These are phyloP conservation scores for Fusarium multiceps DNA, from an alignment of 2,329 filamentous ascomycete genomes.

Conservation along the genomic window DNA sequence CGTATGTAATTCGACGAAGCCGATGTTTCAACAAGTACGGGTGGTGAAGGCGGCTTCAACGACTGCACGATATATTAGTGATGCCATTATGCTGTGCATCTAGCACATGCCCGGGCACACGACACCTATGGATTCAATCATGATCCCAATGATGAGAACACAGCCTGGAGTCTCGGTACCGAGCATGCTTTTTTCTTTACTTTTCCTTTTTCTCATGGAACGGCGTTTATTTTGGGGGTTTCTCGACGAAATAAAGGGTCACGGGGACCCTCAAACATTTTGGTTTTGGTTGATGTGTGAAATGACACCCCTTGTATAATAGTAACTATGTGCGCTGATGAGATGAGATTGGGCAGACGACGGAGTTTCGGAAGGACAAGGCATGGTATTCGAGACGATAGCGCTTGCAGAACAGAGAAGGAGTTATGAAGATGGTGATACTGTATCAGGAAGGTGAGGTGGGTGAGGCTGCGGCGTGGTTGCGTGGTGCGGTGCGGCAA, in stretches of 20 bases:
- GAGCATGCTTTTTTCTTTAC: slow-evolving; percentile 29
- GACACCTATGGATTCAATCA: slow-evolving; percentile 15
- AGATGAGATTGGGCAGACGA: slow-evolving; percentile 11
- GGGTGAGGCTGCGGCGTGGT: neutral
- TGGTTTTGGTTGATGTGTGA: slow-evolving; percentile 30
- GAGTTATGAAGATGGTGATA: neutral
- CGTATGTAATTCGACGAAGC: slow-evolving; percentile 22
- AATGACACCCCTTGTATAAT: slow-evolving; percentile 41
- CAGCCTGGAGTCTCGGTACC: slow-evolving; percentile 40
- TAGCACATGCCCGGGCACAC: slow-evolving; percentile 6
- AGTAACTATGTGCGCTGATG: slow-evolving; percentile 12
- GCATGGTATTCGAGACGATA: slow-evolving; percentile 10
- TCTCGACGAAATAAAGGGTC: slow-evolving; percentile 8
- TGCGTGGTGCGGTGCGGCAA: neutral
- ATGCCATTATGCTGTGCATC: neutral
- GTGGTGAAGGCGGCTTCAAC: slow-evolving; percentile 20
- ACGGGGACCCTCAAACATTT: slow-evolving; percentile 11
- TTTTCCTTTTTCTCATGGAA: slow-evolving; percentile 27
- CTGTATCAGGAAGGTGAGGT: slow-evolving; percentile 17
- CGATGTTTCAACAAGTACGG: slow-evolving; percentile 20
- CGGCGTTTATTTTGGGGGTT: slow-evolving; percentile 42
- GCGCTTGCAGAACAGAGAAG: slow-evolving; percentile 6
- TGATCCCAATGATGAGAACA: slow-evolving; percentile 31
- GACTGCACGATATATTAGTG: slow-evolving; percentile 32
- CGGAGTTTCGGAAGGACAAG: slow-evolving; percentile 24